A percentile compares a stretch with the other conserved stretches of the same genome.
Conservation (phyloP, 1,139 yeast genomes). For the Lodderomyces elongisporus region DNA sequence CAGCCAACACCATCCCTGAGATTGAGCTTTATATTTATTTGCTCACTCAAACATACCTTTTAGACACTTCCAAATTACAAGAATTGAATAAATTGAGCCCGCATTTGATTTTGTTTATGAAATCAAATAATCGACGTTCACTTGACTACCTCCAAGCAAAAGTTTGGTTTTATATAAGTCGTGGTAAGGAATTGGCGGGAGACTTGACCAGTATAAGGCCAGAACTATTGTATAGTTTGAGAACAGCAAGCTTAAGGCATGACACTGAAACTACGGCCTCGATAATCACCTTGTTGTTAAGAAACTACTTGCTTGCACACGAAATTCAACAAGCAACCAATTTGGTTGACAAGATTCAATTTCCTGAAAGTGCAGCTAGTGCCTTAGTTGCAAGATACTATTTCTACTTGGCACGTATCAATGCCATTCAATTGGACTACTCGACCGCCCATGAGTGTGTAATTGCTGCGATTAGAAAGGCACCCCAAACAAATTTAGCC, state of each 20-base stretch:
- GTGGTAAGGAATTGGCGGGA: slow-evolving; percentile 67
- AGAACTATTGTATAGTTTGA: slow-evolving; percentile 64
- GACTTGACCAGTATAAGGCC: slow-evolving; percentile 64
- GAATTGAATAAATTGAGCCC: slow-evolving; percentile 50
- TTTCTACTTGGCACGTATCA: slow-evolving; percentile 83
- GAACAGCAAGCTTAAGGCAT: slow-evolving; percentile 89
- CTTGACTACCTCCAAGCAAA: slow-evolving; percentile 86
- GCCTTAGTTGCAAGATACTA: slow-evolving; percentile 89
- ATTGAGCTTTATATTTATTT: slow-evolving; percentile 76
- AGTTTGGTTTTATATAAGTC: slow-evolving; percentile 85
- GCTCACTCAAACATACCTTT: slow-evolving; percentile 68
- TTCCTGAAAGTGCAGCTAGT: slow-evolving; percentile 81
- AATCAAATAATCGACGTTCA: slow-evolving; percentile 70
- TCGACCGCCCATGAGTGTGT: slow-evolving; percentile 86
- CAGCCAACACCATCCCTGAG: slow-evolving; percentile 48
- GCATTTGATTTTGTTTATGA: slow-evolving; percentile 51
- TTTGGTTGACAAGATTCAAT: slow-evolving; percentile 81
- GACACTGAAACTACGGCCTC: slow-evolving; percentile 90
- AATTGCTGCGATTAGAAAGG: slow-evolving; percentile 89
- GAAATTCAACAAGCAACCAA: slow-evolving; percentile 86
- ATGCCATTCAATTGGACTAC: slow-evolving; percentile 90
- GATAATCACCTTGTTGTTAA: slow-evolving; percentile 73
- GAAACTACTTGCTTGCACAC: slow-evolving; percentile 73
- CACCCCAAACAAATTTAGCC: slow-evolving; percentile 89
- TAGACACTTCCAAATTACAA: slow-evolving; percentile 53